phyloP scores from a whole-genome alignment of 1,139 yeast genomes.

The Geotrichum europaeum region DNA sequence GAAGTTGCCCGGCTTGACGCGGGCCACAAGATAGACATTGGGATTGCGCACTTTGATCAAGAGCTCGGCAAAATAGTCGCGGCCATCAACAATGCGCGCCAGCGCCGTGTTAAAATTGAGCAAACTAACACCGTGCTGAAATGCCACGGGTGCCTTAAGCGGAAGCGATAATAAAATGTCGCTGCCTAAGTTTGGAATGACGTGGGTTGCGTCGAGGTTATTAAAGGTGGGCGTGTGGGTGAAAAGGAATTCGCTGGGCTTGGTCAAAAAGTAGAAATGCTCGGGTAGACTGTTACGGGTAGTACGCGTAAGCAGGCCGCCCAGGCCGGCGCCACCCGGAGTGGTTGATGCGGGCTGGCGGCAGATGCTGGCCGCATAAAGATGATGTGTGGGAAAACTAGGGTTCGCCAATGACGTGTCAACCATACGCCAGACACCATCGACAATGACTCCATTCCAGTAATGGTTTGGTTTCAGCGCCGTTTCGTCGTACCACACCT shows the following conservation, averaged over 20 bases:
- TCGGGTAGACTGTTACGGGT: neutral
- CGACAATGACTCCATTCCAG: conserved; percentile 75
- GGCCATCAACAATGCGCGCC: conserved; percentile 44
- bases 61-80: conserved; percentile 56
- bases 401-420: conserved; percentile 62
- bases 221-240: conserved; percentile 72
- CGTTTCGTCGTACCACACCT: conserved; percentile 38
- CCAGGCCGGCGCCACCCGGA: neutral
- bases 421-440: conserved; percentile 71
- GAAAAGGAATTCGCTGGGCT: conserved; percentile 66
- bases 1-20: conserved; percentile 34
- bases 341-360: conserved; percentile 1
- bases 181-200: conserved; percentile 79
- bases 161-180: conserved; percentile 76
- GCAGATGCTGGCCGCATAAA: conserved; percentile 26
- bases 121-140: conserved; percentile 51
- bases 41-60: conserved; percentile 60
- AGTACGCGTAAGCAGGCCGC: neutral
- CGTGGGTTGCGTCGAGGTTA: conserved; percentile 73
- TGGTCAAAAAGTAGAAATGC: conserved; percentile 62
- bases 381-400: conserved; percentile 41
- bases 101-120: conserved; percentile 71
- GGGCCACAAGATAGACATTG: conserved; percentile 60
- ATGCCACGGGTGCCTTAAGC: conserved; percentile 74
- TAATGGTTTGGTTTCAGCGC: conserved; percentile 66